Evolutionary conservation across 805 yeast species (phyloP).

Genomic region (Kurtzmaniella cleridarum): DNA sequence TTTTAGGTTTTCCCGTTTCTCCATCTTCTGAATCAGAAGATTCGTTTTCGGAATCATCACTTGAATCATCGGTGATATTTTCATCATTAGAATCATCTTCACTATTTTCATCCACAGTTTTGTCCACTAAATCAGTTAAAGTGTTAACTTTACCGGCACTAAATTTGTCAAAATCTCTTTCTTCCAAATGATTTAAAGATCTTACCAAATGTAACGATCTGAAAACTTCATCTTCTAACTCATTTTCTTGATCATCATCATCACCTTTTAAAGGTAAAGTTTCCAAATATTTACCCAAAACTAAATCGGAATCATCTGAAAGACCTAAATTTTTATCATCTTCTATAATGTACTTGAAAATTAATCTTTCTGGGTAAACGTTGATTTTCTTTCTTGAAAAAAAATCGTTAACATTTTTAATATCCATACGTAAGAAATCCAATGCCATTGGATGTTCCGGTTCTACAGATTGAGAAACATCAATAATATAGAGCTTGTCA

Average conservation of each 20-base stretch:
- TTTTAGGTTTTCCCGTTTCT: conserved; percentile 12
- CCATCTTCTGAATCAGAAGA: conserved; percentile 41
- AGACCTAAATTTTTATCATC: conserved; percentile 33
- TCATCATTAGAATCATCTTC: conserved; percentile 61
- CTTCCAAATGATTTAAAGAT: conserved; percentile 79
- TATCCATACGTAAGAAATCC: conserved; percentile 95
- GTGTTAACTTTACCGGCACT: conserved; percentile 77
- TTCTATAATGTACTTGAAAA: conserved; percentile 73
- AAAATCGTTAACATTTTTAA: conserved; percentile 88
- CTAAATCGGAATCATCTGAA: conserved; percentile 36
- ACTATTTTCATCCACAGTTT: conserved; percentile 36
- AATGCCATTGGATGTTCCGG: conserved; percentile 97
- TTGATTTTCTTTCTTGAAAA: conserved; percentile 67
- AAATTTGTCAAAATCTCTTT: conserved; percentile 79
- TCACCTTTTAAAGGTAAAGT: conserved; percentile 54
- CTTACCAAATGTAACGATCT: conserved; percentile 73
- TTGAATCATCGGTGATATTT: conserved; percentile 23
- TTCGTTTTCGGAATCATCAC: conserved; percentile 30
- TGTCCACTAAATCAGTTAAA: conserved; percentile 49
- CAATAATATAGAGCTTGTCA: conserved; percentile 76
- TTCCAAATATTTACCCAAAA: conserved; percentile 38
- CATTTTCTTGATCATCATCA: conserved; percentile 51
- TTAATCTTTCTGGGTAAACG: conserved; percentile 73
- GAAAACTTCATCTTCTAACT: conserved; percentile 73
- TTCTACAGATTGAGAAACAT: conserved; percentile 96